These are phyloP conservation scores for Cyberlindnera mycetangii DNA, from an alignment of 805 yeast species.

Conservation along the genomic window DNA sequence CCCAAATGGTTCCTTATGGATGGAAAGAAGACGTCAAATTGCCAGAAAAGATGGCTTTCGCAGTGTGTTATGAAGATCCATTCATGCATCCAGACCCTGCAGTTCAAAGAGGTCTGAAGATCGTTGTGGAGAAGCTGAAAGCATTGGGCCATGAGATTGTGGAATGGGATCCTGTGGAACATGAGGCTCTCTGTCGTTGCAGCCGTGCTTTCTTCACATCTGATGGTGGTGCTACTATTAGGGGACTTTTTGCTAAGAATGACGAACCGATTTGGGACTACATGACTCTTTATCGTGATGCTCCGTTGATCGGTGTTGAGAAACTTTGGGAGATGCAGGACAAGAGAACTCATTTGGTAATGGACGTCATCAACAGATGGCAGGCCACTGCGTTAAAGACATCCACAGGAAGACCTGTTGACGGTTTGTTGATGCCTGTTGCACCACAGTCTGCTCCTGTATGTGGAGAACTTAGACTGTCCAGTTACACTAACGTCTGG, in stretches of 20 bases:
- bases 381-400: slow-evolving; percentile 34
- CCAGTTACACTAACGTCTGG: slow-evolving; percentile 49
- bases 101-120: slow-evolving; percentile 41
- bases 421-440: slow-evolving; percentile 45
- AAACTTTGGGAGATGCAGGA: slow-evolving; percentile 43
- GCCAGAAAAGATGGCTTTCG: slow-evolving; percentile 40
- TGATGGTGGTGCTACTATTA: slow-evolving; percentile 39
- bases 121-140: slow-evolving; percentile 29
- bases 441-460: slow-evolving; percentile 35
- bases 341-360: slow-evolving; percentile 36
- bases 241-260: slow-evolving; percentile 32
- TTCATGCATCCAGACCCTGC: slow-evolving; percentile 48
- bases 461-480: slow-evolving; percentile 20
- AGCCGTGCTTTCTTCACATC: slow-evolving; percentile 33
- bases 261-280: slow-evolving; percentile 40
- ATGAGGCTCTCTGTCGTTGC: slow-evolving; percentile 31
- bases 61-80: slow-evolving; percentile 41
- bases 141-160: slow-evolving; percentile 50
- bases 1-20: slow-evolving; percentile 29
- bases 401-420: slow-evolving; percentile 40
- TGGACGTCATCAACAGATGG: slow-evolving; percentile 43
- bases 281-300: background rate
- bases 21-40: slow-evolving; percentile 10
- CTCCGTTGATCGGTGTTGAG: slow-evolving; percentile 32
- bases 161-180: slow-evolving; percentile 43